These are phyloP conservation scores for Ascochyta viciae-villosae DNA, from an alignment of 2,329 filamentous ascomycete genomes.

Conservation along the genomic window DNA sequence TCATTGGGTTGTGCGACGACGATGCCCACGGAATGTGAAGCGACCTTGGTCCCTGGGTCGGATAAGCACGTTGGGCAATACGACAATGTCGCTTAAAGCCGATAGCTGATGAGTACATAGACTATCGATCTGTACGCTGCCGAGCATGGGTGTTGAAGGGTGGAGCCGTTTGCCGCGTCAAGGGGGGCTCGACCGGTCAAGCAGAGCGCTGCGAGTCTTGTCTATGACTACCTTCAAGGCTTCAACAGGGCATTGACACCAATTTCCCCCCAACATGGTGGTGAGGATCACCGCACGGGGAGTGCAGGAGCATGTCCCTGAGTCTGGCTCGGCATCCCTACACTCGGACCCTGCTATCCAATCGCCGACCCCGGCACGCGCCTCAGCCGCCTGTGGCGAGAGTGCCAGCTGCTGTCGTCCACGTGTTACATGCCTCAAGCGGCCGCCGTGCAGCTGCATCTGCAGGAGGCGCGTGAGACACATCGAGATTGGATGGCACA, in stretches of 20 bases:
- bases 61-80: slow-evolving; percentile 13
- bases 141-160: not conserved
- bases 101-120: slow-evolving; percentile 14
- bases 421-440: slow-evolving; percentile 28
- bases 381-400: slow-evolving; percentile 19
- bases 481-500: slow-evolving; percentile 9
- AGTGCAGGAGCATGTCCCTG: not conserved
- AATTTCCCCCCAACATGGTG: slow-evolving; percentile 11
- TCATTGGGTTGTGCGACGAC: slow-evolving; percentile 12
- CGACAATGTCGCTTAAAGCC: slow-evolving; percentile 8
- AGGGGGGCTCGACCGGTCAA: slow-evolving; percentile 1
- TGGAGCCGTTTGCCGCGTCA: not conserved
- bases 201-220: not conserved
- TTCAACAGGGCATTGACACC: not conserved
- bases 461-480: slow-evolving; percentile 15
- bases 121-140: slow-evolving; percentile 20
- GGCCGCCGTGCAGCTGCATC: slow-evolving; percentile 16
- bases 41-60: slow-evolving; percentile 16
- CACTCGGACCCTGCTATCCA: slow-evolving; percentile 1
- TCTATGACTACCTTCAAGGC: not conserved
- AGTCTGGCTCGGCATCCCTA: not conserved
- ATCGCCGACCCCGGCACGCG: slow-evolving; percentile 13
- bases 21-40: slow-evolving; percentile 11
- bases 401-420: slow-evolving; percentile 18
- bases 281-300: slow-evolving; percentile 15